Evolutionary conservation across 2,329 filamentous ascomycete species (phyloP), one percentile per base, ranked within the genome.

Genomic region (Penicillium concentricum): DNA sequence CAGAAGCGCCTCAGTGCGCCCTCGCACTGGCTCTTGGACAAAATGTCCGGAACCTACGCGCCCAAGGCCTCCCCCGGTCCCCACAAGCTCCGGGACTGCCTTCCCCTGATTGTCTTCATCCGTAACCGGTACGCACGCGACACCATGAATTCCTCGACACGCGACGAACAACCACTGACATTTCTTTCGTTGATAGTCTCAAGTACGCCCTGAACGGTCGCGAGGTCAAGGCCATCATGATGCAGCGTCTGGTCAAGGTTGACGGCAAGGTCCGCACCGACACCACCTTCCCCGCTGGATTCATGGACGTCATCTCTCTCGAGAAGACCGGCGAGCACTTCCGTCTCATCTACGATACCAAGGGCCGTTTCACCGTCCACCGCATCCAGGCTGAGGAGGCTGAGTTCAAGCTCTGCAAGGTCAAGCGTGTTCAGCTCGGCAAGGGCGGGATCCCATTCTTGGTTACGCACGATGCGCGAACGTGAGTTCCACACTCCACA

Each of bases 391-490:
- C 87, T 72, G 94, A 97, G 86, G 94, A 99, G 90, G 92, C 93
- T 73, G 88, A 94, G 85, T 99, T 97, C 91, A 99, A 99, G 90
- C 87, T 99, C 74, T 92, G 92, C 86, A 99, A 97, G 87, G 94
- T 99, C 85, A 97, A 97, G 91, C 90, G 93, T 76, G 94, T 99
- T 65, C 94, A 99, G 86, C 87, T 99, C 75, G 94, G 94, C 86
- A 93, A 92, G 83, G 95, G 94, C 83, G 94, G 92, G 85, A 96
- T 99, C 88, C 94, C 94, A 95, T 99, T 96, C 92, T 97, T 97
- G 92, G 94, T 99, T 91, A 99, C 94, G 92, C 94, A 99, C 91
- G 94, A 99, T 94, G 94, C 94, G 84, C 90, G 94, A 92, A 99
- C 94, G 93, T 99, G 86, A 96, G 93, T 97, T 89, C 67, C 66